These are phyloP conservation scores for Lepiota subincarnata DNA, from an alignment of 768 basidiomycete genomes.

Conservation along the genomic window DNA sequence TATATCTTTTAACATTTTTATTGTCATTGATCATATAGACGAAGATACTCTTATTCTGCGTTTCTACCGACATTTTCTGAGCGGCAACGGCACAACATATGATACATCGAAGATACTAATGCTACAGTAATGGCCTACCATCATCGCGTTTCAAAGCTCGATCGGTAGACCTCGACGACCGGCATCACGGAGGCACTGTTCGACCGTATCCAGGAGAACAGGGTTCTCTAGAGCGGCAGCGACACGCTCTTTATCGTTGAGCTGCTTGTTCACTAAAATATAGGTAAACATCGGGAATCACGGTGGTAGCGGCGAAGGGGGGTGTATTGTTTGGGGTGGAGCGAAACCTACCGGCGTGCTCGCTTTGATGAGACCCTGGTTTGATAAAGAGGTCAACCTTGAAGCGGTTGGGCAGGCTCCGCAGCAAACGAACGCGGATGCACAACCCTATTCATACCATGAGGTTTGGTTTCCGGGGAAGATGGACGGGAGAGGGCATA, in stretches of 20 bases:
- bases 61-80: neutral
- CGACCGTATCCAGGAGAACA: slow-evolving; percentile 80
- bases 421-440: slow-evolving; percentile 86
- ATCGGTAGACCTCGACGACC: slow-evolving; percentile 25
- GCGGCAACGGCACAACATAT: neutral
- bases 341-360: slow-evolving; percentile 65
- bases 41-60: neutral
- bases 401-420: slow-evolving; percentile 88
- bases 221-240: slow-evolving; percentile 95
- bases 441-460: slow-evolving; percentile 63
- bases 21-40: neutral
- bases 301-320: neutral
- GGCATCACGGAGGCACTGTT: slow-evolving; percentile 49
- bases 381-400: slow-evolving; percentile 93
- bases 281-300: neutral
- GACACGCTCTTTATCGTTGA: slow-evolving; percentile 98
- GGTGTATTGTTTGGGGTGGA: neutral
- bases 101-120: neutral
- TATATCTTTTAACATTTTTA: neutral
- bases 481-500: slow-evolving; percentile 25
- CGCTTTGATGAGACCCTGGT: slow-evolving; percentile 95
- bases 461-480: neutral
- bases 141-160: neutral
- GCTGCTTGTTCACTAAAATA: slow-evolving; percentile 86
- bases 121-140: neutral